These are phyloP conservation scores for Pseudogymnoascus sp. DNA, from an alignment of 2,329 filamentous ascomycete species.

Conservation along the genomic window DNA sequence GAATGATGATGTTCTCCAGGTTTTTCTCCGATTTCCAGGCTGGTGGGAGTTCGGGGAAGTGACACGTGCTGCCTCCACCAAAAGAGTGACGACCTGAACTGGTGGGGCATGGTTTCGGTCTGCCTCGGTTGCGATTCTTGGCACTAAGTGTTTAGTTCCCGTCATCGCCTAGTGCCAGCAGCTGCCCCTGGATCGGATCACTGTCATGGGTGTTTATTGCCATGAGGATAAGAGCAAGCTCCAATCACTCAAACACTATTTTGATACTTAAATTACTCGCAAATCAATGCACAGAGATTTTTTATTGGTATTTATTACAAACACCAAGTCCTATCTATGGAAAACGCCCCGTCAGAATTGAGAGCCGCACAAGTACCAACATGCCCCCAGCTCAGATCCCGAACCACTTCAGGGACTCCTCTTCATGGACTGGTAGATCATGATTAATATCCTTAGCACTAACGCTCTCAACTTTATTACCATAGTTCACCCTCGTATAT, in stretches of 20 bases:
- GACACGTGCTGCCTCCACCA: background rate
- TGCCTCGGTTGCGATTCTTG: background rate
- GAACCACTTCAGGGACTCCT: background rate
- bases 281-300: background rate
- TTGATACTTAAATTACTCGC: background rate
- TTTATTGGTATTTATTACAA: background rate
- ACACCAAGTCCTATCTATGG: background rate
- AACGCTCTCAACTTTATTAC: background rate
- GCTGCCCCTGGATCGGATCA: background rate
- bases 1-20: background rate
- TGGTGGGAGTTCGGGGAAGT: background rate
- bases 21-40: background rate
- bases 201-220: background rate
- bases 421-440: background rate
- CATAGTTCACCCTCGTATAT: background rate
- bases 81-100: background rate
- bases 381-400: background rate
- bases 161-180: background rate
- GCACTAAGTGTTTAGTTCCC: no score
- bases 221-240: background rate
- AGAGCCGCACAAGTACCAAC: background rate
- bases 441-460: background rate
- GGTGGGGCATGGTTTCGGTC: background rate
- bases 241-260: background rate
- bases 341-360: background rate